A percentile compares a stretch with the other conserved stretches of the same genome.
phyloP scores from a whole-genome alignment of 176 grass and related monocot species.

The Triticum turgidum region DNA sequence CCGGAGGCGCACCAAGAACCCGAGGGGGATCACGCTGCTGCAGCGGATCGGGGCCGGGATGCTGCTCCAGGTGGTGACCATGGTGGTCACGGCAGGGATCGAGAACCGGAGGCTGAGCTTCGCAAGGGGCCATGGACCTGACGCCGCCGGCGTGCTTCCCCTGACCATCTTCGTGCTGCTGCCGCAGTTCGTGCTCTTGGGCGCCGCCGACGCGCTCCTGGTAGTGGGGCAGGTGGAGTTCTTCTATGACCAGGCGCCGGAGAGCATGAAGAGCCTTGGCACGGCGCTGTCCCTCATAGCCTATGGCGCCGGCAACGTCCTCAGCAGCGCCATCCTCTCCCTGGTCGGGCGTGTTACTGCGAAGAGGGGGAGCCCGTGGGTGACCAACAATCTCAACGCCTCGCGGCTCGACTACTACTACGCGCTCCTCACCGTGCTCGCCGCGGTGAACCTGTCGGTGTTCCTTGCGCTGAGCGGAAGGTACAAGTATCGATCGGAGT shows the following conservation, averaged over 20 bases:
- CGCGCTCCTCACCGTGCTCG: constrained; percentile 53
- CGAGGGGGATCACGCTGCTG: constrained; percentile 87
- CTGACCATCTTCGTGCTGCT: constrained; percentile 71
- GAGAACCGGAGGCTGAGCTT: constrained; percentile 54
- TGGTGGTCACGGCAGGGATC: constrained; percentile 38
- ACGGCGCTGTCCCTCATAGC: constrained; percentile 62
- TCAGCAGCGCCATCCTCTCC: constrained; percentile 65
- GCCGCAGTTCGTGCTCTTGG: constrained; percentile 87
- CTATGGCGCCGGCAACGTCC: constrained; percentile 62
- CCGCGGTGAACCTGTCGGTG: constrained; percentile 38
- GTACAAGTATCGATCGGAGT: constrained; percentile 49
- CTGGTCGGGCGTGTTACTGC: constrained; percentile 44
- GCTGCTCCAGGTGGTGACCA: constrained; percentile 57
- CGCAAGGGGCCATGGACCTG: constrained; percentile 28
- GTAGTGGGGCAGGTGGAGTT: constrained; percentile 61
- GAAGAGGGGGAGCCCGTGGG: constrained; percentile 42
- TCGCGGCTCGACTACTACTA: constrained; percentile 80
- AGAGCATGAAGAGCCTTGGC: constrained; percentile 88
- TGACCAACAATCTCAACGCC: constrained; percentile 71
- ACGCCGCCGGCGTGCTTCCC: constrained; percentile 20
- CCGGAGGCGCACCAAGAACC: constrained; percentile 54
- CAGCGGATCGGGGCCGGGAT: constrained; percentile 63
- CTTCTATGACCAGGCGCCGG: constrained; percentile 93
- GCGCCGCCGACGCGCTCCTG: constrained; percentile 63
- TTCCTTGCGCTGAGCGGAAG: constrained; percentile 45